Evolutionary conservation across 2,329 filamentous ascomycete species (phyloP).

Genomic region (Fusarium mexicanum): DNA sequence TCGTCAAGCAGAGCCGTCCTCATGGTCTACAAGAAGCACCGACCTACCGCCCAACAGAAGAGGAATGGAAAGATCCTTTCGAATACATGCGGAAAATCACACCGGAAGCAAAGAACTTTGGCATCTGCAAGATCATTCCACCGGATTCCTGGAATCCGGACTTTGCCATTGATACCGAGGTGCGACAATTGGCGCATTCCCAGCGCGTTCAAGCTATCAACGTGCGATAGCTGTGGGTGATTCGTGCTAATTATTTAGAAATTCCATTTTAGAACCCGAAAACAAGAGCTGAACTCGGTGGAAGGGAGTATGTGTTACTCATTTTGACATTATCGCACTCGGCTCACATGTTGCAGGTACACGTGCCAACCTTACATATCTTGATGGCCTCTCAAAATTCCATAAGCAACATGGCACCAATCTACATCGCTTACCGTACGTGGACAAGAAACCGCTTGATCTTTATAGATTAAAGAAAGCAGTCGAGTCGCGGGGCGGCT

Average conservation of each 20-base stretch:
- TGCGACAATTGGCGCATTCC: conserved; percentile 50
- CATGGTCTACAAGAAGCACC: conserved; percentile 91
- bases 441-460: conserved; percentile 96
- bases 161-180: conserved; percentile 97
- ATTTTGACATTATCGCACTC: not conserved
- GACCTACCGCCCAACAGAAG: conserved; percentile 87
- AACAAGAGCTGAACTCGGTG: conserved; percentile 96
- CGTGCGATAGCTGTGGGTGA: not conserved
- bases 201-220: conserved; percentile 14
- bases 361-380: conserved; percentile 93
- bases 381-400: conserved; percentile 94
- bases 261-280: conserved; percentile 96
- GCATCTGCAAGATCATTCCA: conserved; percentile 95
- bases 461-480: conserved; percentile 97
- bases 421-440: conserved; percentile 91
- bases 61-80: conserved; percentile 94
- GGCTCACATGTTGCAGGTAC: conserved; percentile 71
- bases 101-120: conserved; percentile 85
- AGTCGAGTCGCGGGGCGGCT: conserved; percentile 92
- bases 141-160: conserved; percentile 93
- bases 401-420: conserved; percentile 97
- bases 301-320: conserved; percentile 82
- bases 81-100: conserved; percentile 93
- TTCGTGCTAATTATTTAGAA: conserved; percentile 62
- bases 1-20: conserved; percentile 80